phyloP scores from a whole-genome alignment of 164 flowering plant species.

The Hamamelis virginiana region DNA sequence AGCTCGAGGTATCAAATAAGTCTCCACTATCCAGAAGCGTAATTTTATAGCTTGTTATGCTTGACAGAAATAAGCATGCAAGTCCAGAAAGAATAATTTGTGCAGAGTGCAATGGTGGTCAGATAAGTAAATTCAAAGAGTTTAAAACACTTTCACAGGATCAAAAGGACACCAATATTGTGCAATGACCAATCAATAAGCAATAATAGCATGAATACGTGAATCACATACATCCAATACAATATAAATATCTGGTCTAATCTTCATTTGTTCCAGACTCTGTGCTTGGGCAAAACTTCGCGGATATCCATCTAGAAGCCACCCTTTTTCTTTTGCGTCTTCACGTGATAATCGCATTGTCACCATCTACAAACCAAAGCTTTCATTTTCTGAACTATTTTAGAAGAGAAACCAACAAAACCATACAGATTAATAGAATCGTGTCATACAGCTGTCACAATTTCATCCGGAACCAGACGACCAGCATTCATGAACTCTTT shows the following conservation, averaged over 20 bases:
- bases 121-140: not conserved
- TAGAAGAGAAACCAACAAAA: not conserved
- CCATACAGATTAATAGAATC: conserved; percentile 1
- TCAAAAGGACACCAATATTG: not conserved
- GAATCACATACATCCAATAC: conserved; percentile 63
- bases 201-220: not conserved
- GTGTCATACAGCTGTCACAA: conserved; percentile 71
- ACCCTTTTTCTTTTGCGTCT: conserved; percentile 84
- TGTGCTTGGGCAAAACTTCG: conserved; percentile 75
- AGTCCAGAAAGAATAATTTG: not conserved
- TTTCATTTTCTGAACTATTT: not conserved
- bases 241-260: conserved; percentile 75
- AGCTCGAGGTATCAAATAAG: not conserved
- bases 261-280: conserved; percentile 63
- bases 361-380: conserved; percentile 66
- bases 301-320: conserved; percentile 98
- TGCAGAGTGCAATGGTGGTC: not conserved
- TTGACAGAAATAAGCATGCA: not conserved
- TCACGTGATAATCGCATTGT: conserved; percentile 56
- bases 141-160: no score
- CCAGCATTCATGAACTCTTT: conserved; percentile 88
- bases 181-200: not conserved
- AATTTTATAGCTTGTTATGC: not conserved
- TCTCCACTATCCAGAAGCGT: not conserved
- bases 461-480: conserved; percentile 87